These are phyloP conservation scores for Ilex paraguariensis DNA, from an alignment of 305 asterid genomes.

Conservation along the genomic window DNA sequence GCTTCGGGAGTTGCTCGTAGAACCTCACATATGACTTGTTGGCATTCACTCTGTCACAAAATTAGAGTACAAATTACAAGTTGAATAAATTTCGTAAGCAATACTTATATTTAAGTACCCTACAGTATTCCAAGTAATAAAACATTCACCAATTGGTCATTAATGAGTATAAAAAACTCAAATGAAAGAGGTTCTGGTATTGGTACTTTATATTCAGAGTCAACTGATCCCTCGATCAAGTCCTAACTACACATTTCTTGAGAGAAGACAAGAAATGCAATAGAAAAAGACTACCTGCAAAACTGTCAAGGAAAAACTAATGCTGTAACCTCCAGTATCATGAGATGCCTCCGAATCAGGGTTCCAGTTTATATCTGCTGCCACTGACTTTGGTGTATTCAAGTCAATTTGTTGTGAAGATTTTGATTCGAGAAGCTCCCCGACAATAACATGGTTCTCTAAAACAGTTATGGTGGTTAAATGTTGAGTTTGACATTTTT, in stretches of 20 bases:
- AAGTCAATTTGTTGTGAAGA: conserved; percentile 74
- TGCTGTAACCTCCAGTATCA: conserved; percentile 92
- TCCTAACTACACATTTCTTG: too few species aligned
- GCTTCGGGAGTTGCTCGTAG: conserved; percentile 99
- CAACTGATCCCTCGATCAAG: too few species aligned
- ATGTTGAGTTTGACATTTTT: background rate
- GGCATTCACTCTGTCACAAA: conserved; percentile 90
- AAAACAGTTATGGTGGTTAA: conserved; percentile 22
- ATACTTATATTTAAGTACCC: background rate
- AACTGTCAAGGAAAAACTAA: conserved; percentile 90
- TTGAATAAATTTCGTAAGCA: conserved; percentile 3
- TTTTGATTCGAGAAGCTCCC: conserved; percentile 95
- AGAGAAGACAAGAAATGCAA: background rate
- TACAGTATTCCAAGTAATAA: conserved; percentile 1
- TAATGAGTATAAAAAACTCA: too few species aligned
- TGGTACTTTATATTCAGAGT: too few species aligned
- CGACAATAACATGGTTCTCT: conserved; percentile 99
- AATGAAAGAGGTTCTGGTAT: too few species aligned
- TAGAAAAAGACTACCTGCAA: conserved; percentile 58
- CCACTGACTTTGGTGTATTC: conserved; percentile 78
- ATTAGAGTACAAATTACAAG: conserved; percentile 9
- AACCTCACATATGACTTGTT: conserved; percentile 97
- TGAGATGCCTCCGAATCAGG: conserved; percentile 74
- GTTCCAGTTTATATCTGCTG: conserved; percentile 73
- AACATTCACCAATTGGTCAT: conserved; percentile 2